Evolutionary conservation across 2,329 filamentous ascomycete species (phyloP).

Genomic region (Pseudogymnoascus destructans): DNA sequence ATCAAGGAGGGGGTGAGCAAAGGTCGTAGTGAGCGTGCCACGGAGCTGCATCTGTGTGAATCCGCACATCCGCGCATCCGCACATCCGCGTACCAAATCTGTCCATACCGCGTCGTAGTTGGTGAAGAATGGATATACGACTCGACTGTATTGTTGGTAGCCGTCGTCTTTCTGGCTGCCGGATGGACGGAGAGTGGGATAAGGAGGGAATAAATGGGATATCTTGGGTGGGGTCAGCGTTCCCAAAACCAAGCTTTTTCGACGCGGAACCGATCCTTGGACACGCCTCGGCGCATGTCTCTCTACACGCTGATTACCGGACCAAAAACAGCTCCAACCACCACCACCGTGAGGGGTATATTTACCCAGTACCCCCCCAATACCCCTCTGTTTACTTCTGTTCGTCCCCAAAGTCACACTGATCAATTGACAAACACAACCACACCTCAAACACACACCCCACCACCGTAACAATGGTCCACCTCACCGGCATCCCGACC

Average conservation of each 20-base stretch:
- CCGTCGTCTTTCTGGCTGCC: background rate
- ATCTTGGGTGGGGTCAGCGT: background rate
- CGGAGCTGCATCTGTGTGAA: background rate
- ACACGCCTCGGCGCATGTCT: background rate
- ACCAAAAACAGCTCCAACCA: background rate
- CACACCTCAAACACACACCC: background rate
- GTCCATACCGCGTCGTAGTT: background rate
- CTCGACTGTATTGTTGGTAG: background rate
- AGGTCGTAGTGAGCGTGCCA: background rate
- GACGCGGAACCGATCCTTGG: background rate
- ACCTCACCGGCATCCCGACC: slow-evolving; percentile 32
- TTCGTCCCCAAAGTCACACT: background rate
- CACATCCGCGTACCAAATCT: background rate
- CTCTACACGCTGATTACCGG: background rate
- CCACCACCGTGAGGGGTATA: background rate
- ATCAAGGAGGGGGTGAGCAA: background rate
- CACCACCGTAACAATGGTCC: slow-evolving; percentile 31
- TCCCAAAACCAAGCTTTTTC: background rate
- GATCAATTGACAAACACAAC: background rate
- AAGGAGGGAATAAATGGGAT: background rate
- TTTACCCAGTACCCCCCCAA: background rate
- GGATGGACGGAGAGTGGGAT: background rate
- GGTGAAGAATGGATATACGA: background rate
- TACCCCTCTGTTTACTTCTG: background rate
- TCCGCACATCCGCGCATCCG: too few species aligned